Base-by-base conservation (phyloP, 2,329 filamentous ascomycete genomes). In the Aspergillus niger region DNA sequence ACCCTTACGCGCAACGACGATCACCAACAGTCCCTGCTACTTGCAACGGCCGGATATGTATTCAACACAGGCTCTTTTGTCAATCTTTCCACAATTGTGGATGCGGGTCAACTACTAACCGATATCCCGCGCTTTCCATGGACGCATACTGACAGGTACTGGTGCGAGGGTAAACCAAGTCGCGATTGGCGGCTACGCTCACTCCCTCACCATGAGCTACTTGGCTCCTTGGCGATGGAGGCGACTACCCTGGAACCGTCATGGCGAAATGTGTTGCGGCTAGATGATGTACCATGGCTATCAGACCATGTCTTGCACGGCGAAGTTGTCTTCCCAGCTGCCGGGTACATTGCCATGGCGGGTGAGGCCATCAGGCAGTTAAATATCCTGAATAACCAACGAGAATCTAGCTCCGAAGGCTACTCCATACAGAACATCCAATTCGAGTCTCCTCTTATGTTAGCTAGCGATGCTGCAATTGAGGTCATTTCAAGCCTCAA, bases 211-310 rank as follows among this genome's bases (percentile, higher is more conserved):
- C 71, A 74, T 58, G 70, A 73, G n/a, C 62, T 74, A 0, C 61
- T 74, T 1, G 72, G 72, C 8, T 63, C 67, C 5, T 68, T 32
- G 1, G 1, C 13, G 65, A 1, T 63, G 66, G 72, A 72, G 20
- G 67, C 66, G 11, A 67, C 66, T 7, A 53, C 61, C 0, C 36
- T 67, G 10, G 66, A 68, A 11, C 69, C 71, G 1, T 61, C 63
- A 7, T 74, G 72, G 72, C 58, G 72, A 3, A 72, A 75, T 36
- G 24, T 68, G 7, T 53, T 77, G 1, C 60, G 66, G 0, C 41
- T 71, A 0, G 57, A 63, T 1, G 65, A 74, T 39, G 62, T 69
- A 0, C 63, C 72, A 0, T 76, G 74, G 74, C 56, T 76, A 8
- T 43, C 49, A 1, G 72, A 75, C 24, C 74, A 76, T 59, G 52